phyloP scores from a whole-genome alignment of 2,329 filamentous ascomycete genomes.

The Graphilbum ipis-grandicollis region DNA sequence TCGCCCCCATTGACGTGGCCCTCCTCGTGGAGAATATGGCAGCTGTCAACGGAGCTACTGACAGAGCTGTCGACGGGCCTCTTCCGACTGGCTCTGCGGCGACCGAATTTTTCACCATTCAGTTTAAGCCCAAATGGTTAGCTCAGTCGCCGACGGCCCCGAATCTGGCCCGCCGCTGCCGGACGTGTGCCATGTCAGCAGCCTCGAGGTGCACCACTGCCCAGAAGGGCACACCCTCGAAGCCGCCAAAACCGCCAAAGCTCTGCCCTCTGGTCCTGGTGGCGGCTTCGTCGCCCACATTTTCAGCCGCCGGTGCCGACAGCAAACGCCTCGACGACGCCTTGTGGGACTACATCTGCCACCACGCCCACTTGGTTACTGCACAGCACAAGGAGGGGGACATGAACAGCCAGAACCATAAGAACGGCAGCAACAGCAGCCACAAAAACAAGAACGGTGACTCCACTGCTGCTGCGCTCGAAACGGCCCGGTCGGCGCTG shows the following conservation, averaged over 20 bases:
- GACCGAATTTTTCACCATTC: conserved; percentile 27
- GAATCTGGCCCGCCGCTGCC: conserved; percentile 42
- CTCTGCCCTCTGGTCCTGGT: conserved; percentile 9
- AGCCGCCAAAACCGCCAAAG: conserved; percentile 7
- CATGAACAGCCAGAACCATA: neutral
- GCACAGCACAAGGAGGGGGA: neutral
- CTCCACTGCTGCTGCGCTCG: neutral
- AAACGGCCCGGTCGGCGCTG: conserved; percentile 15
- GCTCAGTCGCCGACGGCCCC: conserved; percentile 59
- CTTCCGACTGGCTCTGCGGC: neutral
- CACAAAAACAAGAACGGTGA: too few species aligned
- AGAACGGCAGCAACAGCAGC: too few species aligned
- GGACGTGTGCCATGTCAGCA: conserved; percentile 49
- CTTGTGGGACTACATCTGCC: conserved; percentile 13
- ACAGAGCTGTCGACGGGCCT: neutral
- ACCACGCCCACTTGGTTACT: conserved; percentile 14
- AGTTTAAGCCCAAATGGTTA: conserved; percentile 81
- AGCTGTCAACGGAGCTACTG: neutral
- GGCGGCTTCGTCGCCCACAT: neutral
- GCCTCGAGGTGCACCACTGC: neutral
- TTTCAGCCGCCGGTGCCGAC: neutral
- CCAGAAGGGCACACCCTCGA: neutral
- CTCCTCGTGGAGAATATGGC: conserved; percentile 64
- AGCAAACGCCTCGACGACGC: conserved; percentile 1
- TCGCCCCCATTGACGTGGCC: conserved; percentile 42